Evolutionary conservation across 257 asterid species (phyloP), one percentile per base, ranked within the genome.

Genomic region (Cruciata laevipes): DNA sequence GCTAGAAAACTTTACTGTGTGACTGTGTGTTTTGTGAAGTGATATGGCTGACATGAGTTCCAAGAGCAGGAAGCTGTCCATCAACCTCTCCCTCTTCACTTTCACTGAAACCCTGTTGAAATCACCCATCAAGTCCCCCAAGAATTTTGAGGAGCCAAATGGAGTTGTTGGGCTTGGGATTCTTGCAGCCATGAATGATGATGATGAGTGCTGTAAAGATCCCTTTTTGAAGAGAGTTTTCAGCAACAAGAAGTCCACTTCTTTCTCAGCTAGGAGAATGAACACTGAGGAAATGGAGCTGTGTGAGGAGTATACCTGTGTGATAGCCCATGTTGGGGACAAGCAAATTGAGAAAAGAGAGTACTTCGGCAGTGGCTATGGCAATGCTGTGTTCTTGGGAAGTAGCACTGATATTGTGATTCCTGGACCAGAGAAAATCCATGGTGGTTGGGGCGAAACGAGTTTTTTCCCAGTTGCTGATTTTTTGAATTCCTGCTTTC

Each of bases 81-180:
- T 89, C 53, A 89, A 82, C 71, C 95, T 83, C 60, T 85, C 91
- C 57, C 79, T 86, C 61, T 82, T 83, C 5, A 47, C 66, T 65
- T 78, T 74, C 65, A 47, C 80, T 58, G 89, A 86, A 38, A 44
- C 61, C 59, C 67, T 70, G 8, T 3, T 31, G 24, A 72, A 65
- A 72, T 64, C 66, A 37, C 12, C 66, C 13, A 40, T 30, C 35
- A 87, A 80, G 80, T 79, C 88, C 57, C 79, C 83, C 69, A 82
- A 65, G 65, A 77, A 61, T 31, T 85, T 82, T 69, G 81, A 84
- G 70, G 88, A 74, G 65, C 86, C 86, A 61, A 83, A 83, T 75
- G 97, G 94, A 31, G 95, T 80, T 70, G 96, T 86, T 51, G 97
- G 97, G 44, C 90, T 90, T 14, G 95, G 94, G 63, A 86, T 90